Evolutionary conservation across 495 filamentous ascomycete genomes (phyloP).

Genomic region (Aspergillus funiculosus): DNA sequence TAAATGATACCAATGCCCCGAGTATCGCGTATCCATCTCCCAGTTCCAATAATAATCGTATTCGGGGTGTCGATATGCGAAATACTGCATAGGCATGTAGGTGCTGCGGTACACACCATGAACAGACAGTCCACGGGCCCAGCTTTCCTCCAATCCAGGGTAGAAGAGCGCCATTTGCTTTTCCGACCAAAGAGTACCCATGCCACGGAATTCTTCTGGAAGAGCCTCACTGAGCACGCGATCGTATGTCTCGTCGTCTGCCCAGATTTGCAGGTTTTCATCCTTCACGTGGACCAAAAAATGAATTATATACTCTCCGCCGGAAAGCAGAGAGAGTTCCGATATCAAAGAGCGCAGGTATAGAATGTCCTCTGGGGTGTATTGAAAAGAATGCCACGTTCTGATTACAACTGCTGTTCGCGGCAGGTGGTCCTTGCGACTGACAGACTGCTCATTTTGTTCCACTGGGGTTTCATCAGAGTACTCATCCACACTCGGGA

Average conservation of each 20-base stretch:
- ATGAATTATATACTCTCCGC: slow-evolving; percentile 58
- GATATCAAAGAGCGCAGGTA: slow-evolving; percentile 55
- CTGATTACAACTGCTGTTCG: slow-evolving; percentile 57
- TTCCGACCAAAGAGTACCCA: slow-evolving; percentile 88
- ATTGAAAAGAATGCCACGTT: slow-evolving; percentile 57
- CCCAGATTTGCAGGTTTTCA: slow-evolving; percentile 58
- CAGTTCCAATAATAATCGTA: slow-evolving; percentile 98
- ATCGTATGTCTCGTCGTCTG: slow-evolving; percentile 56
- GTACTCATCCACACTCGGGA: slow-evolving; percentile 18
- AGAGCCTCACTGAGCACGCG: slow-evolving; percentile 63
- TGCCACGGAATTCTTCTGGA: slow-evolving; percentile 80
- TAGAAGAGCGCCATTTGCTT: slow-evolving; percentile 87
- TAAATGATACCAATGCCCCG: slow-evolving; percentile 91
- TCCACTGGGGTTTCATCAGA: slow-evolving; percentile 11
- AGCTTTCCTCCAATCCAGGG: slow-evolving; percentile 69
- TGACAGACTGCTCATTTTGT: slow-evolving; percentile 12
- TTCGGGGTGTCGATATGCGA: slow-evolving; percentile 81
- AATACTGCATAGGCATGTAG: slow-evolving; percentile 92
- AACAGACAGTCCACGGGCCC: slow-evolving; percentile 65
- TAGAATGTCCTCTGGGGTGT: slow-evolving; percentile 47
- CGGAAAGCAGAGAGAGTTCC: slow-evolving; percentile 57
- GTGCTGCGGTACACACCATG: slow-evolving; percentile 88
- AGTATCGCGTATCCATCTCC: slow-evolving; percentile 97
- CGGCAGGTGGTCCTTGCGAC: slow-evolving; percentile 36
- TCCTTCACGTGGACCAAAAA: slow-evolving; percentile 65